Conservation (phyloP, 495 filamentous ascomycete genomes). For the Cercophora scortea region DNA sequence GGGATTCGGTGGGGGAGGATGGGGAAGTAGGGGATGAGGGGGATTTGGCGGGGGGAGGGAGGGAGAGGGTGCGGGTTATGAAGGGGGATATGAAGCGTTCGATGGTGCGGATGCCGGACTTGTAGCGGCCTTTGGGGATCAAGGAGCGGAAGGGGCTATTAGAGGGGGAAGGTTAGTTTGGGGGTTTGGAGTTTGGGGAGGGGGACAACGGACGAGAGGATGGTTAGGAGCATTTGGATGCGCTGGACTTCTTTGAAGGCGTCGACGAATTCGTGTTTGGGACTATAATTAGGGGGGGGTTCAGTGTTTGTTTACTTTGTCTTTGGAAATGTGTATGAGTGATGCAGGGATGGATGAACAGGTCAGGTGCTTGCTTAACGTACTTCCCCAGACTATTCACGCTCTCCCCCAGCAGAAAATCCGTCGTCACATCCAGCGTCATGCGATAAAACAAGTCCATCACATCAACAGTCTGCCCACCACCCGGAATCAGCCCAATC, state of each 20-base stretch:
- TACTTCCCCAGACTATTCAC: slow-evolving; percentile 47
- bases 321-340: background rate
- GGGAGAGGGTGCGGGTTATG: slow-evolving; percentile 41
- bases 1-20: too few species aligned
- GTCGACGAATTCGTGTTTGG: slow-evolving; percentile 40
- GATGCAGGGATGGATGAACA: background rate
- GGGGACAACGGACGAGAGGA: slow-evolving; percentile 26
- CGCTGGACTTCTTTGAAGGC: slow-evolving; percentile 48
- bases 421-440: slow-evolving; percentile 52
- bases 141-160: slow-evolving; percentile 33
- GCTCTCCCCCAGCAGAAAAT: slow-evolving; percentile 48
- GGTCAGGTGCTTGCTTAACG: background rate
- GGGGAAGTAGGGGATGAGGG: too few species aligned
- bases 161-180: background rate
- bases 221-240: slow-evolving; percentile 38
- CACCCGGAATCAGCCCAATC: slow-evolving; percentile 28
- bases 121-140: slow-evolving; percentile 35
- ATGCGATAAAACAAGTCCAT: slow-evolving; percentile 47
- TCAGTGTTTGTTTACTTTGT: background rate
- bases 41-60: slow-evolving; percentile 34
- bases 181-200: slow-evolving; percentile 1
- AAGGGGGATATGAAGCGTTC: slow-evolving; percentile 45
- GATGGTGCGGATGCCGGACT: slow-evolving; percentile 33
- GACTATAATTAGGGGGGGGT: slow-evolving; percentile 17
- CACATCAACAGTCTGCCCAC: slow-evolving; percentile 38